A percentile compares a stretch with the other conserved stretches of the same genome.
phyloP scores from a whole-genome alignment of 2,329 filamentous ascomycete species.

The Hansfordia pulvinata region DNA sequence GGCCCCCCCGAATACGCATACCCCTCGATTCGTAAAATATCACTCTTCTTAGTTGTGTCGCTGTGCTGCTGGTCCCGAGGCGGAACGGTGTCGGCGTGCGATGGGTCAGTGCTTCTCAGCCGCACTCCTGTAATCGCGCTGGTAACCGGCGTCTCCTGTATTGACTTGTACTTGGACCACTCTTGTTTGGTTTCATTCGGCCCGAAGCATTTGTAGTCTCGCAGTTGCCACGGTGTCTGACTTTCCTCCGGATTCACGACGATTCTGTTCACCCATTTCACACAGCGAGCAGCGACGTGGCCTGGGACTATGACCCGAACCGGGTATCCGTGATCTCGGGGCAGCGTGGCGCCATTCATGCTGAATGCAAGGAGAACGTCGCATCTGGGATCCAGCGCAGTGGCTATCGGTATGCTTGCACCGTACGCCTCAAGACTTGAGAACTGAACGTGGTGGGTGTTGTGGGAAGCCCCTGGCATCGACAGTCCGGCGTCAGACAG shows the following conservation, averaged over 20 bases:
- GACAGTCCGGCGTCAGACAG: conserved; percentile 24
- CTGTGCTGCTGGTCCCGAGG: not conserved
- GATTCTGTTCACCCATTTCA: conserved; percentile 57
- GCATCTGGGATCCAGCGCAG: conserved; percentile 42
- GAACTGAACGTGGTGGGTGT: conserved; percentile 26
- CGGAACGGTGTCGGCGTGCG: conserved; percentile 6
- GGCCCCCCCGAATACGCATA: conserved; percentile 58
- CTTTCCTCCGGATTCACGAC: conserved; percentile 54
- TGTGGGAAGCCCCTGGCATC: conserved; percentile 13
- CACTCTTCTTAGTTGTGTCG: conserved; percentile 2
- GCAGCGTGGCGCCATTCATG: conserved; percentile 53
- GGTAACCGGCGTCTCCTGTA: conserved; percentile 56
- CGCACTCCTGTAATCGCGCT: conserved; percentile 43
- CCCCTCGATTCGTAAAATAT: conserved; percentile 30
- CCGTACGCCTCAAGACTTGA: conserved; percentile 46
- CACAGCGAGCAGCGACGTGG: conserved; percentile 51
- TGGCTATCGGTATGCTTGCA: conserved; percentile 44
- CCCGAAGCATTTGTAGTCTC: conserved; percentile 57
- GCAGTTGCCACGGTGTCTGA: conserved; percentile 48
- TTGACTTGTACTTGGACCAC: conserved; percentile 49
- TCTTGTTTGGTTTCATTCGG: conserved; percentile 46
- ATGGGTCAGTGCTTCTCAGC: conserved; percentile 6
- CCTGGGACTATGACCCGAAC: conserved; percentile 49
- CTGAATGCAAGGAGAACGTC: conserved; percentile 54
- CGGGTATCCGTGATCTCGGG: conserved; percentile 53